Evolutionary conservation across 257 asterid genomes (phyloP), one percentile per base, ranked within the genome.

Genomic region (Nyctanthes arbortristis): DNA sequence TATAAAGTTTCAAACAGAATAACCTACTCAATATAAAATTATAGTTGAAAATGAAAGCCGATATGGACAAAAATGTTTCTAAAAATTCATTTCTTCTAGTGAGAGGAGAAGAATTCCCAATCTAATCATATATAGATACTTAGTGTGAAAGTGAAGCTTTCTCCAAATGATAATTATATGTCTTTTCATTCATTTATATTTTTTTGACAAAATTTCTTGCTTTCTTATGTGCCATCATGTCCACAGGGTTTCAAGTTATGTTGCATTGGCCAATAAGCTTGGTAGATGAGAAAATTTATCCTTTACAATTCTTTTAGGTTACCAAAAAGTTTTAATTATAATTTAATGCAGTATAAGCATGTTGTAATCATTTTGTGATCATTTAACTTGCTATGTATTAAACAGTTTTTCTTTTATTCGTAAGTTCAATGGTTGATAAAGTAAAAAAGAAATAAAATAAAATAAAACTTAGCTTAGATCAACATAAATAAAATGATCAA

Each of bases 111-210:
- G 45, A 36, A 20, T 45, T 71, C 45, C 69, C 49, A 70, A 63
- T 71, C 66, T 70, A 18, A 70, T 78, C 69, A 68, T 76, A 24
- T 36, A 58, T 45, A 39, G 20, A 31, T 59, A 29, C 75, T 65
- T 77, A 27, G 71, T 61, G 78, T 80, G 82, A 39, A 76, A 78
- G 65, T 71, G 76, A 78, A 80, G 84, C 64, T 65, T 61, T 33
- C 73, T 65, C 13, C 65, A 65, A 69, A 62, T 28, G 65, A 43
- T 74, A 54, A 52, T 63, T 47, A 9, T n/a, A 56, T 59, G 69
- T 55, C 39, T 67, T 43, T 14, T 31, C 25, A 67, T 66, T 49
- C 28, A 37, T 63, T 61, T 49, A 49, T 49, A 29, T 2, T 58
- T 25, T 62, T 55, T 28, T 10, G 45, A 30, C 76, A 45, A n/a